Evolutionary conservation across 148 eudicot genomes (phyloP), one percentile per base, ranked within the genome.

Genomic region (Gaultheria prostrata): DNA sequence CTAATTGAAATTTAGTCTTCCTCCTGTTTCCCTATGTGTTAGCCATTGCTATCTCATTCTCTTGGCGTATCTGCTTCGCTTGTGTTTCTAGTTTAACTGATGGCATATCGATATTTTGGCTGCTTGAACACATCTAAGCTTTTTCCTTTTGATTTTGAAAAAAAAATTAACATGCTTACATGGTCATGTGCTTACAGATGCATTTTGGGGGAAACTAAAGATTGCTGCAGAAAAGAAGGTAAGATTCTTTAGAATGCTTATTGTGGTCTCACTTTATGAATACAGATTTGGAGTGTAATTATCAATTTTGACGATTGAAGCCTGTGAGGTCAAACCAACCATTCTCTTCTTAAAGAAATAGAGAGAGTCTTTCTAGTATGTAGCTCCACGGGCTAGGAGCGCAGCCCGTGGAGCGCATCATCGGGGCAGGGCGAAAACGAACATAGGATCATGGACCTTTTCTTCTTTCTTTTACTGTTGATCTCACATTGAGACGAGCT

Each of bases 161-260:
- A n/a, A n/a, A 32, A 70, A 33, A 49, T 20, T 49, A 8, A 78
- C 57, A 59, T 67, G 32, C 48, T 72, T 15, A 18, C 24, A 46
- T 45, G 79, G 28, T 28, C 76, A 13, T 82, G 65, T 80, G 57
- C 75, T 76, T 26, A 77, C 92, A 90, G 92, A 86, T 81, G 88
- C 82, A 82, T 90, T 90, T 84, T 90, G 91, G 92, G 85, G 82
- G 75, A 89, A 86, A 75, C 79, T 90, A 72, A 87, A 82, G 80
- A 87, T 87, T 83, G 86, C 88, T 78, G 90, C 91, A 14, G 90
- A 87, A 80, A 84, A 83, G 82, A 89, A 89, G 87, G 92, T 90
- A 79, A 65, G 72, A 67, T 67, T 28, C 18, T 12, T 26, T 11
- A 26, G 80, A 48, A 39, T 57, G 33, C 59, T 59, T 86, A 2